These are phyloP conservation scores for Beta lomatogona DNA, from an alignment of 179 eudicot species.

Conservation along the genomic window DNA sequence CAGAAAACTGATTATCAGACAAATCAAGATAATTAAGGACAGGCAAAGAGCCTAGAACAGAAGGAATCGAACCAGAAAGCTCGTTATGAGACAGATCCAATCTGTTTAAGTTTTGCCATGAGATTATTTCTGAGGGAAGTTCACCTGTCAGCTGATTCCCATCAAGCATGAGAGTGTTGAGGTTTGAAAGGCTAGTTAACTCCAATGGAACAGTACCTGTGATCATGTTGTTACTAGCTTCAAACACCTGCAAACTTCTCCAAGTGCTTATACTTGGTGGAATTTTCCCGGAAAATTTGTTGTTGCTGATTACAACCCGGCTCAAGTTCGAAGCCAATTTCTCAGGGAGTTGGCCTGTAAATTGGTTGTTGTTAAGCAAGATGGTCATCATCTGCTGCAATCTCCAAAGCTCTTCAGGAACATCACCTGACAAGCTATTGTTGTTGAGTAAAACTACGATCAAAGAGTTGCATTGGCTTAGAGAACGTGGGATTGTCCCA, in stretches of 20 bases:
- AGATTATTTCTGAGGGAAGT: constrained; percentile 50
- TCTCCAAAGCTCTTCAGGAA: constrained; percentile 68
- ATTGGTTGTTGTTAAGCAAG: constrained; percentile 49
- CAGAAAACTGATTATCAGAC: constrained; percentile 61
- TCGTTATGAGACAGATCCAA: constrained; percentile 59
- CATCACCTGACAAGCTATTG: constrained; percentile 60
- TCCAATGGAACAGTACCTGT: constrained; percentile 61
- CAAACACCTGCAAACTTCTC: constrained; percentile 45
- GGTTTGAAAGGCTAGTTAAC: constrained; percentile 49
- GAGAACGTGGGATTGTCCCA: constrained; percentile 65
- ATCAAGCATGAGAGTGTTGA: constrained; percentile 48
- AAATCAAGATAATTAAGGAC: constrained; percentile 57
- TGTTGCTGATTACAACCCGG: constrained; percentile 54
- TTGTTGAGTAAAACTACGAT: constrained; percentile 43
- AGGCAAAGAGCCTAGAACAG: constrained; percentile 52
- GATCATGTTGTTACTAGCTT: constrained; percentile 65
- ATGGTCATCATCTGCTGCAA: constrained; percentile 34
- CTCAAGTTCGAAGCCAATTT: constrained; percentile 50
- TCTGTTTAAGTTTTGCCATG: constrained; percentile 57
- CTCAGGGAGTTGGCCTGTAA: constrained; percentile 64
- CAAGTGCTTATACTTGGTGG: constrained; percentile 52
- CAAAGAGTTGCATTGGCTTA: constrained; percentile 48
- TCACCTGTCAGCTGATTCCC: constrained; percentile 71
- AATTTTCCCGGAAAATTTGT: constrained; percentile 65
- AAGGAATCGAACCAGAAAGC: constrained; percentile 66